These are phyloP conservation scores for Russula vinacea DNA, from an alignment of 768 basidiomycete species.

Conservation along the genomic window DNA sequence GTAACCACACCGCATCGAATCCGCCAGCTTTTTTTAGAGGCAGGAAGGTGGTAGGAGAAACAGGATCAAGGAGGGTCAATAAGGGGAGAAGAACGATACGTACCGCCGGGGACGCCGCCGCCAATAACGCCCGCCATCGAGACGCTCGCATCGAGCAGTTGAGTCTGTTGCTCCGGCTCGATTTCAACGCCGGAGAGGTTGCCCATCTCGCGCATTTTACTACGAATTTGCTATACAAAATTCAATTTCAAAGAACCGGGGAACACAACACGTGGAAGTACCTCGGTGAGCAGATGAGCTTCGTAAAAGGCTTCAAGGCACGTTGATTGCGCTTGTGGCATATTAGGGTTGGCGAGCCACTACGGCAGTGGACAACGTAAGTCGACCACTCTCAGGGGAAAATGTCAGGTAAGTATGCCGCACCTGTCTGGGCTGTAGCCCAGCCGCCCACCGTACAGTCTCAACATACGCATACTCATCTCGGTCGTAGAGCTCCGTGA, in stretches of 20 bases:
- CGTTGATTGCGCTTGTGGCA: slow-evolving; percentile 41
- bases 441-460: slow-evolving; percentile 60
- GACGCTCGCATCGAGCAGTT: slow-evolving; percentile 74
- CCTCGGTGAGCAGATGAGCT: slow-evolving; percentile 58
- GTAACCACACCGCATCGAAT: slow-evolving; percentile 94
- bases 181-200: slow-evolving; percentile 72
- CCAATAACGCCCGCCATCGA: slow-evolving; percentile 82
- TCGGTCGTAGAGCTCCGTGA: slow-evolving; percentile 49
- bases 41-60: not conserved
- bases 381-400: not conserved
- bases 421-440: slow-evolving; percentile 57
- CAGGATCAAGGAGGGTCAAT: not conserved
- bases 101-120: slow-evolving; percentile 95
- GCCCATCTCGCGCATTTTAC: slow-evolving; percentile 84
- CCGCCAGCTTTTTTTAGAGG: slow-evolving; percentile 74
- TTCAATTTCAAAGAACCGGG: slow-evolving; percentile 9
- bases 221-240: slow-evolving; percentile 61
- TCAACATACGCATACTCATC: slow-evolving; percentile 52
- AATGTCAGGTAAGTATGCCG: slow-evolving; percentile 23
- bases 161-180: slow-evolving; percentile 85
- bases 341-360: slow-evolving; percentile 61
- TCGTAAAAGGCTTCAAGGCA: slow-evolving; percentile 56
- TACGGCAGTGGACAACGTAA: slow-evolving; percentile 33
- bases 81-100: slow-evolving; percentile 33
- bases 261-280: slow-evolving; percentile 32